These are phyloP conservation scores for Plasmodium ovale DNA, from an alignment of 169 alveolate species.

Conservation along the genomic window DNA sequence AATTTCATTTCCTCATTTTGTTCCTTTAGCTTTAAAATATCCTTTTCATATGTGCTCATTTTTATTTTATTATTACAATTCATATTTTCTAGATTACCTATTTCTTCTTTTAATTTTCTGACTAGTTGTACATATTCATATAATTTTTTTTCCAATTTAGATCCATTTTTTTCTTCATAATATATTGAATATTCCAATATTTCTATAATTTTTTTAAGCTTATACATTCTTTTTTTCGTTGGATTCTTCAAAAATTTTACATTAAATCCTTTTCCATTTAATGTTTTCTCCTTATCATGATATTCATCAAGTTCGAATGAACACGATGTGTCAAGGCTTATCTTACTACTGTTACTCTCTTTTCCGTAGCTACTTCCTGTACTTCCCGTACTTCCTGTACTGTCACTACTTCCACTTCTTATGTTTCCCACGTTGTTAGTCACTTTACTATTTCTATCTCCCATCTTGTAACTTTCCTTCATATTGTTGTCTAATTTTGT, in stretches of 20 bases:
- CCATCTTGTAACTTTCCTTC: no score
- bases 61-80: slow-evolving; percentile 46
- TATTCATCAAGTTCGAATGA: slow-evolving; percentile 13
- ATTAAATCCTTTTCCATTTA: not conserved
- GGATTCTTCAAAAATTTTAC: slow-evolving; percentile 73
- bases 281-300: slow-evolving; percentile 7
- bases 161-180: slow-evolving; percentile 74
- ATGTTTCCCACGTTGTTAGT: not conserved
- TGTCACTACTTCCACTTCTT: not conserved
- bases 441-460: not conserved
- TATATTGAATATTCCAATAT: slow-evolving; percentile 67
- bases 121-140: slow-evolving; percentile 46
- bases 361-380: not conserved
- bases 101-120: slow-evolving; percentile 43
- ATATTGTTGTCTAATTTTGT: no score
- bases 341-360: slow-evolving; percentile 9
- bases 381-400: slow-evolving; percentile 1
- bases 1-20: slow-evolving; percentile 75
- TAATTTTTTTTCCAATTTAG: slow-evolving; percentile 38
- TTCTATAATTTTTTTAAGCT: slow-evolving; percentile 64
- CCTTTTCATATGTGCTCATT: slow-evolving; percentile 67
- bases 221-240: slow-evolving; percentile 72
- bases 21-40: slow-evolving; percentile 58
- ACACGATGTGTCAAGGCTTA: slow-evolving; percentile 66
- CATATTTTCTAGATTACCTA: slow-evolving; percentile 4